phyloP scores from a whole-genome alignment of 2,329 filamentous ascomycete genomes.

The Diaporthe aspalathi region DNA sequence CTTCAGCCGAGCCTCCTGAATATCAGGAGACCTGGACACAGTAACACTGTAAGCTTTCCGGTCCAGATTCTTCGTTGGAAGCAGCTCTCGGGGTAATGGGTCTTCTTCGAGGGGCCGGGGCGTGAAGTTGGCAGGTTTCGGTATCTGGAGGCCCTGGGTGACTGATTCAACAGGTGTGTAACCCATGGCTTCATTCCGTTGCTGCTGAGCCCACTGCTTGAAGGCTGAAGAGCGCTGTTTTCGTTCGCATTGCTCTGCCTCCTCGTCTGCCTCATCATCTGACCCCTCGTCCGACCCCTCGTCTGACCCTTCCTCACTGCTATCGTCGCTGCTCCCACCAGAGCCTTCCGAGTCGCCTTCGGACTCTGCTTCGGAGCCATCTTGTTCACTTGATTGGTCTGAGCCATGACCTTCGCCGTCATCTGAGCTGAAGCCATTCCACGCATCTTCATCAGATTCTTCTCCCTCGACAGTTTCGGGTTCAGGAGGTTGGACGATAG shows the following conservation, averaged over 20 bases:
- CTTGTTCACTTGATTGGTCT: not conserved
- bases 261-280: slow-evolving; percentile 42
- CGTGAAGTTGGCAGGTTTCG: slow-evolving; percentile 70
- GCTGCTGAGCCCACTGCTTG: slow-evolving; percentile 91
- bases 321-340: slow-evolving; percentile 43
- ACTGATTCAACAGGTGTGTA: slow-evolving; percentile 61
- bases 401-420: slow-evolving; percentile 44
- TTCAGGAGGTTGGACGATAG: slow-evolving; percentile 56
- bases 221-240: slow-evolving; percentile 74
- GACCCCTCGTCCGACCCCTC: slow-evolving; percentile 36
- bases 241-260: slow-evolving; percentile 48
- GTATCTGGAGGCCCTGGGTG: slow-evolving; percentile 61
- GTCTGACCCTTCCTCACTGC: slow-evolving; percentile 37
- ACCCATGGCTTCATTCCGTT: slow-evolving; percentile 86
- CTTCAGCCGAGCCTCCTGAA: slow-evolving; percentile 81
- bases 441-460: slow-evolving; percentile 56
- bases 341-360: slow-evolving; percentile 43
- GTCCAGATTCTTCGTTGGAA: slow-evolving; percentile 67
- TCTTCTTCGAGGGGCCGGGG: slow-evolving; percentile 78
- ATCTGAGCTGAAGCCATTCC: slow-evolving; percentile 69
- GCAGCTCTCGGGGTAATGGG: slow-evolving; percentile 74
- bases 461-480: slow-evolving; percentile 48
- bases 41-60: slow-evolving; percentile 82
- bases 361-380: slow-evolving; percentile 27
- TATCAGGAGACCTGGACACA: slow-evolving; percentile 75